Percentiles rank a stretch among this genome's conserved stretches.
These are phyloP conservation scores for Penicillium glabrum DNA, from an alignment of 2,329 filamentous ascomycete genomes.

Conservation along the genomic window DNA sequence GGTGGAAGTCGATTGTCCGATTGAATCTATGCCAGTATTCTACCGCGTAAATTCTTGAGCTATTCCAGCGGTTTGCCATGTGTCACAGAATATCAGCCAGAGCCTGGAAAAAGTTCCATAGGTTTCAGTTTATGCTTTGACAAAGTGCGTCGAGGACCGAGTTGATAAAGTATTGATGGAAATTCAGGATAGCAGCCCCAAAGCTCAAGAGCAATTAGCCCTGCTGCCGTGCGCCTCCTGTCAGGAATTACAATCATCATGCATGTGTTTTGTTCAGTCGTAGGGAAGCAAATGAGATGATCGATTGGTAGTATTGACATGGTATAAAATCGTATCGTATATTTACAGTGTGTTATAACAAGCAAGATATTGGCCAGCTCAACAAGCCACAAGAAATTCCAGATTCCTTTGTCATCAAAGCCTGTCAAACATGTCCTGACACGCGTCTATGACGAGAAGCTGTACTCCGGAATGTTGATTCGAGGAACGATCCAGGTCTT, in stretches of 20 bases:
- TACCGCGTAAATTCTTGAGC: conserved; percentile 12
- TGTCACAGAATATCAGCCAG: neutral
- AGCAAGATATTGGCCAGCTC: neutral
- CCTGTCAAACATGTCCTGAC: neutral
- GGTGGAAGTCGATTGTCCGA: conserved; percentile 45
- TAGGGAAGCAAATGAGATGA: neutral
- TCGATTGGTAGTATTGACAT: neutral
- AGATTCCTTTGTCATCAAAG: neutral
- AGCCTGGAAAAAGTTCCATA: neutral
- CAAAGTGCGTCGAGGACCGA: too few relatives aligned
- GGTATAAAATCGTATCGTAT: neutral
- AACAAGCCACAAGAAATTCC: neutral
- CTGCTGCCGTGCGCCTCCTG: too few relatives aligned
- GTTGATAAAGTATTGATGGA: too few relatives aligned
- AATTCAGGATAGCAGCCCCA: too few relatives aligned
- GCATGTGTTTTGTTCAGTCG: neutral
- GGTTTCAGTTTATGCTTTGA: neutral
- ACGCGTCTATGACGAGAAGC: conserved; percentile 6
- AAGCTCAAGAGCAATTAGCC: too few relatives aligned
- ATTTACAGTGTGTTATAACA: neutral
- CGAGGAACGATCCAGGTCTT: conserved; percentile 46
- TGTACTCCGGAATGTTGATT: conserved; percentile 35
- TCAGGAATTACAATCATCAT: too few relatives aligned
- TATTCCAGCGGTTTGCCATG: neutral
- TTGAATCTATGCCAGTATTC: conserved; percentile 52